These are phyloP conservation scores for Chaetomidium leptoderma DNA, from an alignment of 495 filamentous ascomycete species.

Conservation along the genomic window DNA sequence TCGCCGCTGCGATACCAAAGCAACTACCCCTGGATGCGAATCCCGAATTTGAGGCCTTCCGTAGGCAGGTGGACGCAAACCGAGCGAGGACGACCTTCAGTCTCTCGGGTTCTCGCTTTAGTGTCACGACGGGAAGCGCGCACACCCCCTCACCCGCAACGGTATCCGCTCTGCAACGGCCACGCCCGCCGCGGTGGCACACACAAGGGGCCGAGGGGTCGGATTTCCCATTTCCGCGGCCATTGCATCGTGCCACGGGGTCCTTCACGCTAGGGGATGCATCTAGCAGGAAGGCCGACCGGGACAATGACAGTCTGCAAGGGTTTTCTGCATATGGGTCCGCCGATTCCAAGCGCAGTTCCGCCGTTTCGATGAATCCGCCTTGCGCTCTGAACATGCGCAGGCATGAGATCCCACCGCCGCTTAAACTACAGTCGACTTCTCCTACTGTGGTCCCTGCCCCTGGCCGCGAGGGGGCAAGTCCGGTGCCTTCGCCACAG, in stretches of 20 bases:
- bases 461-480: slow-evolving; percentile 27
- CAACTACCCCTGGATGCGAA: slow-evolving; percentile 67
- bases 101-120: slow-evolving; percentile 47
- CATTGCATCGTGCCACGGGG: slow-evolving; percentile 13
- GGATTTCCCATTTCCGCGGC: slow-evolving; percentile 25
- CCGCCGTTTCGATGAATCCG: slow-evolving; percentile 39
- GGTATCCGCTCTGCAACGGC: slow-evolving; percentile 35
- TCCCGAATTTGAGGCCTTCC: slow-evolving; percentile 71
- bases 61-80: slow-evolving; percentile 62
- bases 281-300: slow-evolving; percentile 19
- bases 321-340: slow-evolving; percentile 47
- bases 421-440: slow-evolving; percentile 33
- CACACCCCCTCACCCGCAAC: slow-evolving; percentile 25
- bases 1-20: slow-evolving; percentile 62
- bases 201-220: slow-evolving; percentile 39
- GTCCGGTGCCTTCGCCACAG: slow-evolving; percentile 40
- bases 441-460: too few species aligned
- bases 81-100: slow-evolving; percentile 46
- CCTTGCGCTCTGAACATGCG: slow-evolving; percentile 33
- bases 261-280: slow-evolving; percentile 12
- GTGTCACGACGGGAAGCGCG: slow-evolving; percentile 18
- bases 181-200: slow-evolving; percentile 37
- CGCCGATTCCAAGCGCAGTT: slow-evolving; percentile 46
- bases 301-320: slow-evolving; percentile 33
- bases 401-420: slow-evolving; percentile 21